Conservation (phyloP, 2,329 filamentous ascomycete species). For the Talaromyces albobiverticillius region DNA sequence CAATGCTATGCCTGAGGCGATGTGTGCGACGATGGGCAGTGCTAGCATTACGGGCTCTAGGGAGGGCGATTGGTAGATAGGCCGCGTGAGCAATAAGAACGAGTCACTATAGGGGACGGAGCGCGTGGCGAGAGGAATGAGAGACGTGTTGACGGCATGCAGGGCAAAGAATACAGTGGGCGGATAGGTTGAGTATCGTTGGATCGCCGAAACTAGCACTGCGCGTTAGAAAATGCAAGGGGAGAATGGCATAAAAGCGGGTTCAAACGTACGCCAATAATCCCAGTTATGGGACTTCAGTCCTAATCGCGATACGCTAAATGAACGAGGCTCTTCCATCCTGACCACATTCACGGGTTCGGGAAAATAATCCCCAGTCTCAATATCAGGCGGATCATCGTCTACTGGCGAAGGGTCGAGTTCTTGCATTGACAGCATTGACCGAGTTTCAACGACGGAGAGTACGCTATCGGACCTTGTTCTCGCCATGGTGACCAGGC, state of each 20-base stretch:
- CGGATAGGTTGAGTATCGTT: constrained; percentile 86
- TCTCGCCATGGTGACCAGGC: constrained; percentile 10
- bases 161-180: constrained; percentile 73
- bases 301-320: constrained; percentile 39
- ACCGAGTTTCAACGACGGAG: constrained; percentile 34
- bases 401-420: constrained; percentile 81
- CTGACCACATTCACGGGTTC: constrained; percentile 19
- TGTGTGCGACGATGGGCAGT: constrained; percentile 70
- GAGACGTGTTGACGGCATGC: constrained; percentile 76
- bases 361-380: constrained; percentile 50
- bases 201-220: constrained; percentile 65
- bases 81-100: constrained; percentile 85
- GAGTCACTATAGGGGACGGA: constrained; percentile 74
- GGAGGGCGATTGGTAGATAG: constrained; percentile 82
- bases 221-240: constrained; percentile 8
- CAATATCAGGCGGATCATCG: constrained; percentile 44
- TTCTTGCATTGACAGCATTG: constrained; percentile 66
- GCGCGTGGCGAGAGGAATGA: constrained; percentile 72
- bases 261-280: constrained; percentile 64
- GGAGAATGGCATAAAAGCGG: neutral
- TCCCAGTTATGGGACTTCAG: constrained; percentile 69
- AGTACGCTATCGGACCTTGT: constrained; percentile 11
- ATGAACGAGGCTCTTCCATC: constrained; percentile 16
- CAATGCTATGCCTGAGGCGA: constrained; percentile 72
- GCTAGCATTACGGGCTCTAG: constrained; percentile 77